Percentiles rank a stretch among this genome's conserved stretches.
phyloP scores from a whole-genome alignment of 2,329 filamentous ascomycete genomes.

The Ophiocordyceps unilateralis region DNA sequence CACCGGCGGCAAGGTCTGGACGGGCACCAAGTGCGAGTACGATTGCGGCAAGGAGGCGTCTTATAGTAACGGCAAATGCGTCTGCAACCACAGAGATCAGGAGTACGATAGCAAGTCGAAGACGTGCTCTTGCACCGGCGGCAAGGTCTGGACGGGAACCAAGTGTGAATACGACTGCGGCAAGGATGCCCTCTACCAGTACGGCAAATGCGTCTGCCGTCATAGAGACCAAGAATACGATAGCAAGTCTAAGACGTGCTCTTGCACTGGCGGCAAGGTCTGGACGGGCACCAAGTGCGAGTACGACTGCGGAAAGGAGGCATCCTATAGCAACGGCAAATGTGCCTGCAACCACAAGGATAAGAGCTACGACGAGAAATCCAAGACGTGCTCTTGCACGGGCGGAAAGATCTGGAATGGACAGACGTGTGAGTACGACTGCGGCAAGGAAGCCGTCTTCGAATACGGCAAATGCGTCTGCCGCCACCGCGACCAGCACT shows the following conservation, averaged over 20 bases:
- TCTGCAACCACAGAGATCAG: neutral
- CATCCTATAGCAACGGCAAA: neutral
- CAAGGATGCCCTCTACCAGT: neutral
- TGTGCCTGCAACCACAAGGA: neutral
- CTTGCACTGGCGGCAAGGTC: neutral
- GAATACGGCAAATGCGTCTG: too few species aligned
- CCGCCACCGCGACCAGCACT: too few species aligned
- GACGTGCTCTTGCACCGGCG: neutral
- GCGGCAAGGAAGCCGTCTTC: constrained; percentile 1
- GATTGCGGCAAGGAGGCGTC: constrained; percentile 2
- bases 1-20: constrained; percentile 1
- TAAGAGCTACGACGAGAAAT: neutral
- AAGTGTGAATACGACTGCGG: constrained; percentile 1
- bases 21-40: constrained; percentile 1
- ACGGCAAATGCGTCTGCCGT: neutral
- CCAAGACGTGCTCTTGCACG: constrained; percentile 1
- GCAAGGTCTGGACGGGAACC: neutral
- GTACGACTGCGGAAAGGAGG: constrained; percentile 1
- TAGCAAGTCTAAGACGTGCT: neutral
- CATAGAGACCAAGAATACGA: neutral
- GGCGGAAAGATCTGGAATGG: constrained; percentile 1
- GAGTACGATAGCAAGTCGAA: neutral
- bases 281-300: neutral
- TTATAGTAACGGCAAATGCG: neutral
- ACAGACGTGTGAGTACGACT: neutral